A percentile compares a stretch with the other conserved stretches of the same genome.
Evolutionary conservation across 306 rosid genomes (phyloP).

Genomic region (Cicer cuneatum): DNA sequence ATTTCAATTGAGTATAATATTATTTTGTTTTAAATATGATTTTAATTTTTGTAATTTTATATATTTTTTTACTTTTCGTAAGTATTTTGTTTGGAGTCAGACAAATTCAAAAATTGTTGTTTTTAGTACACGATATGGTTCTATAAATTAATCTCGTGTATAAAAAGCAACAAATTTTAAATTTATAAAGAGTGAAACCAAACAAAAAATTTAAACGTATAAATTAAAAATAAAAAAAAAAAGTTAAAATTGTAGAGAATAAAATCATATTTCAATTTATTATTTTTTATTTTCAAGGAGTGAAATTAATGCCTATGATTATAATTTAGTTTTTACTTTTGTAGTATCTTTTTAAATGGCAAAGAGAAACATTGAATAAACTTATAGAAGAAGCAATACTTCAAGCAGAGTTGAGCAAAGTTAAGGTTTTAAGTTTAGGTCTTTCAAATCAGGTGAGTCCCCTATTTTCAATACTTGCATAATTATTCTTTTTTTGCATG

Average conservation of each 20-base stretch:
- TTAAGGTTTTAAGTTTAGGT: constrained; percentile 55
- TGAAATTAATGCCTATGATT: not conserved
- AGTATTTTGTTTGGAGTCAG: no score
- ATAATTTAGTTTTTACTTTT: not conserved
- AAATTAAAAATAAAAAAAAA: no score
- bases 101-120: no score
- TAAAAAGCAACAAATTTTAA: no score
- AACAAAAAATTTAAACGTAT: no score
- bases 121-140: no score
- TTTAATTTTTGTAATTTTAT: no score
- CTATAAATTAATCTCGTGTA: no score
- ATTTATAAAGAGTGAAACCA: no score
- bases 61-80: no score
- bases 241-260: no score
- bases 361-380: constrained; percentile 44
- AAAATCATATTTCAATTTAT: no score
- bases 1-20: not conserved
- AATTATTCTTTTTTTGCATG: not conserved
- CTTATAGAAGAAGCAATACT: constrained; percentile 55
- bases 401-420: constrained; percentile 51
- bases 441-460: constrained; percentile 57
- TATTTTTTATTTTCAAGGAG: not conserved
- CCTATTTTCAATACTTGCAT: not conserved
- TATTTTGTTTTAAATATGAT: not conserved
- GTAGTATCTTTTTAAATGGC: constrained; percentile 53